Evolutionary conservation across 2,329 filamentous ascomycete genomes (phyloP), one percentile per base, ranked within the genome.

Genomic region (Ophiostoma sp.): DNA sequence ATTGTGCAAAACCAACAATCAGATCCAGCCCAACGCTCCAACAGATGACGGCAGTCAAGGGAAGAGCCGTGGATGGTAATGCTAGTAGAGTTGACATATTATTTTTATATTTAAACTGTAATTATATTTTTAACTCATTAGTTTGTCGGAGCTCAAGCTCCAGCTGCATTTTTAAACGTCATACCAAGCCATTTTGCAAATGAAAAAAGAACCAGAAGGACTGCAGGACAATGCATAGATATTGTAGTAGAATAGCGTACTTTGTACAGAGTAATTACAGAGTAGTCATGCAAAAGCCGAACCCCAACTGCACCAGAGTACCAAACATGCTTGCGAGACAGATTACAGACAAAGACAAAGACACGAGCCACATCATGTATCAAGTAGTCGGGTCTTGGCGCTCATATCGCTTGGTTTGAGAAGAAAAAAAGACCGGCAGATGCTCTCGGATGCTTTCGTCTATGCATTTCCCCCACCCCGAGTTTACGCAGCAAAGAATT

Each of bases 351-450:
- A 31, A 57, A 57, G 52, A 57, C 52, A 57, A 57, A 57, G 52
- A 27, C 52, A 23, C 23, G 52, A 57, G 52, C 52, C 52, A 57
- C 52, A 57, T 57, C 52, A 57, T 27, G 52, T n/a, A 57, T 57
- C 52, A 27, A 57, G 52, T 57, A 57, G 52, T 48, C 52, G 8
- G 17, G 52, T 57, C 52, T 57, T 57, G 52, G 52, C 52, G 27
- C 20, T 48, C 44, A 48, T n/a, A 48, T 57, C 52, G n/a, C 52
- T 27, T 11, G 6, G 3, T 13, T 23, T 27, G 23, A n/a, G 20
- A 20, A n/a, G 6, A 41, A 11, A 13, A 27, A 57, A 57, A 27
- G 52, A 57, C 52, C 52, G 52, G 52, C 52, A 57, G 52, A 57
- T 57, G 52, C 23, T 31, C 13, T 48, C 44, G 7, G 27, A 31